Evolutionary conservation across 108 stramenopile species (phyloP).

Genomic region (Cafeteria roenbergensis): DNA sequence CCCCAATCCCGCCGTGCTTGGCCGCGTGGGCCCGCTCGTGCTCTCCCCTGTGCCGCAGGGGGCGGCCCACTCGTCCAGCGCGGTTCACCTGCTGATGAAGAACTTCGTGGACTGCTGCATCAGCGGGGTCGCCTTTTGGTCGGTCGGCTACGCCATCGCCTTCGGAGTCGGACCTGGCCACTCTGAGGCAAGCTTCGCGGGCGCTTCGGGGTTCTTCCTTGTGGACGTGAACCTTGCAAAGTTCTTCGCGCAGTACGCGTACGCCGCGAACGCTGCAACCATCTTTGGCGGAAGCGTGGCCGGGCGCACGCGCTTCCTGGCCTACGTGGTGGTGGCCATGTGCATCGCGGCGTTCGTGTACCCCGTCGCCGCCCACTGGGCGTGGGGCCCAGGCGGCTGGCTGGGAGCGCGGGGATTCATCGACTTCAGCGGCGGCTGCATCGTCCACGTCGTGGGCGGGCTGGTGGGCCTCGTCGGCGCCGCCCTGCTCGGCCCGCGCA

Average conservation of each 20-base stretch:
- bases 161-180: not conserved
- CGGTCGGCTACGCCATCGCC: slow-evolving; percentile 12
- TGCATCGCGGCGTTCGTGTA: slow-evolving; percentile 38
- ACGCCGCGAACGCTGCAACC: slow-evolving; percentile 62
- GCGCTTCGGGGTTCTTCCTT: too few relatives aligned
- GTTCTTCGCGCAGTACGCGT: slow-evolving; percentile 71
- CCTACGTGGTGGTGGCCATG: slow-evolving; percentile 50
- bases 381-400: slow-evolving; percentile 13
- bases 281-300: slow-evolving; percentile 80
- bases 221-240: slow-evolving; percentile 11
- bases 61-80: too few relatives aligned
- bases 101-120: too few relatives aligned
- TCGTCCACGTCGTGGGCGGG: slow-evolving; percentile 34
- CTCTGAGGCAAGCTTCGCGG: not conserved
- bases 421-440: slow-evolving; percentile 10
- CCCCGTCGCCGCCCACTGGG: slow-evolving; percentile 28
- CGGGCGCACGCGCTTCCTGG: slow-evolving; percentile 56
- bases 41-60: too few relatives aligned
- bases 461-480: slow-evolving; percentile 30
- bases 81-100: too few relatives aligned
- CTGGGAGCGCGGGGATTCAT: not conserved
- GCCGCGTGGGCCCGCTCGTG: too few relatives aligned
- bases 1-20: too few relatives aligned
- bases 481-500: slow-evolving; percentile 26
- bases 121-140: too few relatives aligned